phyloP scores from a whole-genome alignment of 345 rosid species.

The Carallia brachiata region DNA sequence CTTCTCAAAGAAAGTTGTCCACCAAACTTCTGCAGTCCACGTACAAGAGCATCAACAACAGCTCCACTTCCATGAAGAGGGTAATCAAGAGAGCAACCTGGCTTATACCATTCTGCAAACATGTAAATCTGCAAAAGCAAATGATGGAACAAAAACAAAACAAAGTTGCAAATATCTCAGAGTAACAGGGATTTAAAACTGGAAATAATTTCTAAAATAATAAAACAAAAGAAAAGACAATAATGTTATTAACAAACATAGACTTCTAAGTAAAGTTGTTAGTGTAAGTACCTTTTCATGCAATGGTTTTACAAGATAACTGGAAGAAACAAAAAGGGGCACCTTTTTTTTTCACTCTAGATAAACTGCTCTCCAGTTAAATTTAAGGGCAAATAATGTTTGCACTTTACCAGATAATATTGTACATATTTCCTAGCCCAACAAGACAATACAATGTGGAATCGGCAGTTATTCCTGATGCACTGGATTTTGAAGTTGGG shows the following conservation, averaged over 20 bases:
- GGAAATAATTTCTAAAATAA: not conserved
- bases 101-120: constrained; percentile 98
- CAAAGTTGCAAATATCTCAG: not conserved
- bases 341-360: not conserved
- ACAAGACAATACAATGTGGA: not conserved
- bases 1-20: constrained; percentile 69
- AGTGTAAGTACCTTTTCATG: too few relatives aligned
- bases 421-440: not conserved
- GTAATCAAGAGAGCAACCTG: constrained; percentile 78
- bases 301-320: too few relatives aligned
- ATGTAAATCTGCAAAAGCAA: constrained; percentile 67
- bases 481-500: too few relatives aligned
- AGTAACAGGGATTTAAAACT: not conserved
- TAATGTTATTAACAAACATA: too few relatives aligned
- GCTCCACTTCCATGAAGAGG: constrained; percentile 88
- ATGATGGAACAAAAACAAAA: constrained; percentile 1
- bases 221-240: too few relatives aligned
- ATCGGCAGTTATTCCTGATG: not conserved
- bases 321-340: too few relatives aligned
- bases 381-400: not conserved
- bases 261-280: too few relatives aligned
- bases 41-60: constrained; percentile 75
- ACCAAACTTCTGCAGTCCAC: constrained; percentile 79
- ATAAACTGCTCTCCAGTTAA: not conserved
- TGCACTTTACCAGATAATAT: not conserved